Base-by-base conservation (phyloP, 306 rosid genomes). In the Cucumis melo region DNA sequence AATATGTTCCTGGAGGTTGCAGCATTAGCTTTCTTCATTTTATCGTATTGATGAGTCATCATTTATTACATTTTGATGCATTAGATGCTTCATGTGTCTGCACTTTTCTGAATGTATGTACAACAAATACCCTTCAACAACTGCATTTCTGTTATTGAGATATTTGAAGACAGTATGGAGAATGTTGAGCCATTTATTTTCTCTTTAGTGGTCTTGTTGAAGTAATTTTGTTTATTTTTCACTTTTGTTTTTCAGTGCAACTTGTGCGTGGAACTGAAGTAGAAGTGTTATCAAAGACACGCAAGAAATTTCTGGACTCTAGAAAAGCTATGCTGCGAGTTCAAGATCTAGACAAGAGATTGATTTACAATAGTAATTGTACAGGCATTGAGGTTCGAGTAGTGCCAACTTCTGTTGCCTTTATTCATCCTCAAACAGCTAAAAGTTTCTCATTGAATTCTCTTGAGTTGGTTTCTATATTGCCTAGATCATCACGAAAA, bases 261-360 rank as follows among this genome's bases (percentile, higher is more conserved):
- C 97, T 93, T 75, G 88, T 85, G 86, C 84, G 87, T 15, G 93
- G 91, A 80, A 89, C 96, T 63, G 88, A 93, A 83, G 94, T 93
- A 63, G 94, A 88, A 48, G 98, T 93, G 83, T 96, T 96, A 81
- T 94, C 98, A 38, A 94, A 94, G 84, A 83, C 84, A 72, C 96
- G 96, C 78, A 86, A 83, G 83, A 85, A 84, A 68, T 72, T 23
- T 75, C 74, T 41, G 16, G 81, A 82, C 79, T 84, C 88, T 74
- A 64, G 34, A 36, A 94, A 85, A 86, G 88, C 90, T 79, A 77
- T 87, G 71, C 88, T 94, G 75, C 97, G 97, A 27, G 17, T 89
- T 80, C 97, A 94, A 82, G 93, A 87, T 55, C 78, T 89, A 17
- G 89, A 85, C 76, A 80, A 75, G 76, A 83, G 87, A 81, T 85